phyloP scores from a whole-genome alignment of 306 rosid species.

The Cucurbita argyrosperma region DNA sequence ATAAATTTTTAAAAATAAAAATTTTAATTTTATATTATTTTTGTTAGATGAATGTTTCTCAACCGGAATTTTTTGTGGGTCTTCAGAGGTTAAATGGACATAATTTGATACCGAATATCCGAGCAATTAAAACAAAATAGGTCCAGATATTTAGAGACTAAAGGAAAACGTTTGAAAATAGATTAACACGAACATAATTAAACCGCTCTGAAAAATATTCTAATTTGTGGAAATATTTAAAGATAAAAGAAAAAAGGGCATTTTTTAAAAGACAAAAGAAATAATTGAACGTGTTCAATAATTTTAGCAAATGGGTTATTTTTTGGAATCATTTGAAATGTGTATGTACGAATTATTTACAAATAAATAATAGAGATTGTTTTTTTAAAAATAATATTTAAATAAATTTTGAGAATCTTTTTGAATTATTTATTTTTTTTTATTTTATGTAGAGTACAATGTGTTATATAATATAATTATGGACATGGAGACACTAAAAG shows the following conservation, averaged over 20 bases:
- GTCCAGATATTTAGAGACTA: neutral
- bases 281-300: neutral
- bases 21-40: too few species aligned
- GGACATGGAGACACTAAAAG: neutral
- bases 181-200: neutral
- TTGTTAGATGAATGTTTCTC: too few species aligned
- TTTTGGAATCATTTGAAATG: neutral
- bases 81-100: too few species aligned
- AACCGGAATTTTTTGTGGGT: too few species aligned
- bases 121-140: too few species aligned
- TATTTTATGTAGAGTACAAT: neutral
- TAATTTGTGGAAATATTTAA: neutral
- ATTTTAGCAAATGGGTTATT: neutral
- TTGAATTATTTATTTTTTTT: neutral
- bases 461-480: neutral
- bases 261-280: neutral
- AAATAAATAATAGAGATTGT: neutral
- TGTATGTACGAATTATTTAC: neutral
- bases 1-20: too few species aligned
- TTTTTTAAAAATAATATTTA: neutral
- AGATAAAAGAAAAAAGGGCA: neutral
- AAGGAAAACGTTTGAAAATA: too few species aligned
- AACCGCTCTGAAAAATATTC: too few species aligned
- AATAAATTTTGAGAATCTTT: neutral
- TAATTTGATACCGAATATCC: too few species aligned